Evolutionary conservation across 1,284 basidiomycete species (phyloP).

Genomic region (Rhodotorula glutinis): DNA sequence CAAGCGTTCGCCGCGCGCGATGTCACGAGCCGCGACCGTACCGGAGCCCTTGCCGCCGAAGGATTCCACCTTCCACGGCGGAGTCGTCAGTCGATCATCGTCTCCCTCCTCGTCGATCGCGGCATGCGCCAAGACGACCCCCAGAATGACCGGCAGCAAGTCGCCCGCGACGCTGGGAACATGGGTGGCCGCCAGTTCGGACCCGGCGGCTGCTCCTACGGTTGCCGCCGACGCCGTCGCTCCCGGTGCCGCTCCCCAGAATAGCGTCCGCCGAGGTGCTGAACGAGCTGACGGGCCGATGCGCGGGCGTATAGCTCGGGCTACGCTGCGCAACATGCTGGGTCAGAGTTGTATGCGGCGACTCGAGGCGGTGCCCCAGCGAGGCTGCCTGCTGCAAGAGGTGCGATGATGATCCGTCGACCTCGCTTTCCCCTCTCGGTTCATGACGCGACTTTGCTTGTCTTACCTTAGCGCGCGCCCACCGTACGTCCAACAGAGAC

Average conservation of each 20-base stretch:
- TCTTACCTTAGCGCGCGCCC: too few relatives aligned
- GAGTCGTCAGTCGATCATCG: slow-evolving; percentile 4
- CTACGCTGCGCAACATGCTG: neutral
- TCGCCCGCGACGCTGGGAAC: slow-evolving; percentile 15
- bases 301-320: neutral
- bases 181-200: slow-evolving; percentile 17
- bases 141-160: slow-evolving; percentile 25
- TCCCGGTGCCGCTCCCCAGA: slow-evolving; percentile 7
- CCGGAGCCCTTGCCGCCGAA: slow-evolving; percentile 36
- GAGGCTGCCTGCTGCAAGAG: too few relatives aligned
- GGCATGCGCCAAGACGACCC: slow-evolving; percentile 24
- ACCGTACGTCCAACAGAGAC: too few relatives aligned
- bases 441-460: too few relatives aligned
- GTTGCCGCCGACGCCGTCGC: slow-evolving; percentile 1
- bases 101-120: slow-evolving; percentile 16
- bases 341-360: too few relatives aligned
- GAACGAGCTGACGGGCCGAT: too few relatives aligned
- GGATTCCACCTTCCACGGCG: slow-evolving; percentile 29
- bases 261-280: neutral
- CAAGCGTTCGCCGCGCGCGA: slow-evolving; percentile 35
- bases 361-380: too few relatives aligned
- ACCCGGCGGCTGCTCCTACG: too few relatives aligned
- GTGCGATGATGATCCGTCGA: too few relatives aligned
- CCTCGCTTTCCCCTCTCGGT: too few relatives aligned
- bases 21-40: slow-evolving; percentile 26